Evolutionary conservation across 345 rosid species (phyloP), one percentile per base, ranked within the genome.

Genomic region (Durio zibethinus): DNA sequence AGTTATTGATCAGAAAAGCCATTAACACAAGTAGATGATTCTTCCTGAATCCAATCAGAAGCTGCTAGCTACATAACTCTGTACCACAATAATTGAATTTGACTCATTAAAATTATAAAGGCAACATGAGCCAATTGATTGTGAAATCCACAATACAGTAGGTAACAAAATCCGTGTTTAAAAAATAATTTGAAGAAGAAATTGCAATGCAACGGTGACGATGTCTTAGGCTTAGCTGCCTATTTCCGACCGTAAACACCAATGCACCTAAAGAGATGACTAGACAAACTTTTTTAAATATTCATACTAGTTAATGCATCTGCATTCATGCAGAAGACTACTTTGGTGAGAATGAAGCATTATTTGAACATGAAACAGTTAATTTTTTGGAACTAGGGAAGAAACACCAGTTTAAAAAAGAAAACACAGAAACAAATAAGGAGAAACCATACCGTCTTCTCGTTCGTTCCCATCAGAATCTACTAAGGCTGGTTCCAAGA

Each of bases 401-500:
- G 38, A 60, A 74, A 74, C n/a, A 59, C 31, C n/a, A 29, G 27
- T 73, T 57, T 38, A 40, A 40, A 12, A 66, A 67, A 36, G 1
- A 10, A 64, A 38, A 42, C 27, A 40, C 47, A 57, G 18, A 54
- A 73, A 67, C 27, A 73, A 35, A 73, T 57, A 15, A 40, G 31
- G 21, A 48, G 35, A 82, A 11, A 7, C 31, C 33, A 4, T 84
- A 91, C 98, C 97, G 84, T 96, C 99, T 90, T 96, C 97, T 50
- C 93, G 91, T 31, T 82, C 82, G 73, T 86, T 86, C 76, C 99
- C 98, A 62, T 84, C 74, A 65, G 87, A 72, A 84, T 91, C 97
- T 21, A 86, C 78, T 0, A 90, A 86, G 80, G 92, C 92, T 70
- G 97, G 99, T 84, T 95, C 98, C 80, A 96, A 86, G 79, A 96